Base-by-base conservation (phyloP, 2,329 filamentous ascomycete species). In the Colletotrichum higginsianum region DNA sequence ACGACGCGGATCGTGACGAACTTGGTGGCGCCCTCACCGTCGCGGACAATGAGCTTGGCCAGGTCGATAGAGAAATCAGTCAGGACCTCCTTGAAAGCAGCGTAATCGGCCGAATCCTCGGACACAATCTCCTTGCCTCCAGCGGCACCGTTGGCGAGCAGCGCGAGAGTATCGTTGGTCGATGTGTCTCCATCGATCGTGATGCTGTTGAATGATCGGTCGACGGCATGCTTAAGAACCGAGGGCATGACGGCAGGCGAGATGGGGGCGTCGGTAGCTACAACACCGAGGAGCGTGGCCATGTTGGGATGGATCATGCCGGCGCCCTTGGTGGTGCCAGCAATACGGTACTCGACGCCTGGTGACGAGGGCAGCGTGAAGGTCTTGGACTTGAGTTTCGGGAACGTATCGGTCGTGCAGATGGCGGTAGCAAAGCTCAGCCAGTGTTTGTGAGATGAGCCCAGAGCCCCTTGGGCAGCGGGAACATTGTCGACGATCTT, bases 301-400 rank as follows among this genome's bases (percentile, higher is more conserved):
- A 99, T 98, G 86, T 99, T 98, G 58, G 96, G 96, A 80, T 98
- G 95, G 81, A 99, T 98, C 96, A 99, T 99, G 79, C 96, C 96
- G 6, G 96, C 96, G 68, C 96, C 96, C 85, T 99, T 99, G 78
- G 96, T 97, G 90, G 97, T 97, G 76, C 96, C 96, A 15, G 94
- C 95, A 61, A 99, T 92, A 76, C 89, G 88, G 84, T 98, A 99
- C 80, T 92, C 91, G 61, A 90, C 86, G 21, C 87, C 87, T 0
- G 93, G 90, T 4, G 93, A 93, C 1, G 93, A 95, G 4, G 96
- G 95, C 42, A 99, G 90, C 38, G 87, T 91, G 83, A 98, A 99
- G 16, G 91, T 90, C 76, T 89, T 91, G 23, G 95, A 98, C 76
- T 96, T 87, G 74, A 99, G 91, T 84, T 99, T 99, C 71, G 96